Evolutionary conservation across 768 basidiomycete genomes (phyloP).

Genomic region (Mycena rosella): DNA sequence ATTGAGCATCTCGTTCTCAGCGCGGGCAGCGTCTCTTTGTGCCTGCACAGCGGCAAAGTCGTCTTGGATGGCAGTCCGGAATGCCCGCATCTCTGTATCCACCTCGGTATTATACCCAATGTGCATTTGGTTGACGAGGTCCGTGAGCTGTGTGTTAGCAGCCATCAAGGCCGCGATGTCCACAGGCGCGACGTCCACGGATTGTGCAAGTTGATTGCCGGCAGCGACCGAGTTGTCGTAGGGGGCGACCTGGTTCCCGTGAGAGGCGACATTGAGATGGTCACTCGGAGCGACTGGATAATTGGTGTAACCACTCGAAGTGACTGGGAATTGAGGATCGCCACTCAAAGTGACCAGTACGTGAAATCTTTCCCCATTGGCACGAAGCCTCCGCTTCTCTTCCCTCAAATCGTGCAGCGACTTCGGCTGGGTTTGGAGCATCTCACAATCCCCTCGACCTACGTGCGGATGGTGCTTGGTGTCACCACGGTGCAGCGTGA

Average conservation of each 20-base stretch:
- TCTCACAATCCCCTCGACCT: too few species aligned
- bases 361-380: conserved; percentile 4
- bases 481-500: too few species aligned
- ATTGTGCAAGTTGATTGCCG: too few species aligned
- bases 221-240: too few species aligned
- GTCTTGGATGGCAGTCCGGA: not conserved
- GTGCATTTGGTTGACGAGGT: not conserved
- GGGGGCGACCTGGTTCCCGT: too few species aligned
- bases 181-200: too few species aligned
- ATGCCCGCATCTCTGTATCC: not conserved
- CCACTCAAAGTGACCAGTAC: conserved; percentile 13
- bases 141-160: not conserved
- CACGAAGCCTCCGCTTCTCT: conserved; percentile 5
- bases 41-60: not conserved
- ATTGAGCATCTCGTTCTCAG: not conserved
- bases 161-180: not conserved
- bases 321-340: too few species aligned
- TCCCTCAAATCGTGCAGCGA: too few species aligned
- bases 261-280: too few species aligned
- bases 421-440: conserved; percentile 10
- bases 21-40: not conserved
- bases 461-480: not conserved
- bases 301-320: too few species aligned
- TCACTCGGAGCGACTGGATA: too few species aligned
- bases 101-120: not conserved